phyloP scores from a whole-genome alignment of 768 basidiomycete species.

The Phanerochaete carnosa region DNA sequence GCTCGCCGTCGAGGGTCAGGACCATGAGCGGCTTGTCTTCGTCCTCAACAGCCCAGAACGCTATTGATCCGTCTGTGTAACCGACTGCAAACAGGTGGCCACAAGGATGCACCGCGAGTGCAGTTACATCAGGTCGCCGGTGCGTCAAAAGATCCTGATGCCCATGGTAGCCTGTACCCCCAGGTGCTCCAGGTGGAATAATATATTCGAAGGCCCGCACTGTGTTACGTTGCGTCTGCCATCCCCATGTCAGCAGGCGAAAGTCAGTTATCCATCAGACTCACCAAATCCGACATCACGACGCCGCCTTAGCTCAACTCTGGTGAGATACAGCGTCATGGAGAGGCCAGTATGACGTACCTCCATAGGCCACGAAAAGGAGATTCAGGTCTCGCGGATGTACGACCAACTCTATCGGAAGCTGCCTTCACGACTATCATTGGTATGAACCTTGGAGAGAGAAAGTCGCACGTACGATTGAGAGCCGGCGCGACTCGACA shows the following conservation, averaged over 20 bases:
- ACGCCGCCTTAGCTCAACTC: conserved; percentile 47
- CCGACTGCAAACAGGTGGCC: conserved; percentile 78
- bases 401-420: conserved; percentile 56
- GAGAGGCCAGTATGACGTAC: conserved; percentile 32
- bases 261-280: conserved; percentile 8
- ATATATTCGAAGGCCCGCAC: conserved; percentile 65
- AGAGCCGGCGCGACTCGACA: conserved; percentile 30
- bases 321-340: neutral
- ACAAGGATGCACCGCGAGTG: conserved; percentile 69
- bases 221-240: conserved; percentile 44
- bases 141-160: conserved; percentile 67
- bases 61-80: conserved; percentile 77
- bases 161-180: conserved; percentile 61
- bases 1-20: conserved; percentile 54
- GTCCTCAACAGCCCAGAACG: conserved; percentile 82
- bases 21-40: conserved; percentile 73
- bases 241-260: conserved; percentile 12
- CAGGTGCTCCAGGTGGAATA: conserved; percentile 78
- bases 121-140: conserved; percentile 67
- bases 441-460: neutral
- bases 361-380: conserved; percentile 73
- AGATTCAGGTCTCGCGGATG: conserved; percentile 75
- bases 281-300: conserved; percentile 55
- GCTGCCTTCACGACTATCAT: conserved; percentile 17
- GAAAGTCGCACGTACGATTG: conserved; percentile 32